These are phyloP conservation scores for Amanita rimosa DNA, from an alignment of 768 basidiomycete species.

Conservation along the genomic window DNA sequence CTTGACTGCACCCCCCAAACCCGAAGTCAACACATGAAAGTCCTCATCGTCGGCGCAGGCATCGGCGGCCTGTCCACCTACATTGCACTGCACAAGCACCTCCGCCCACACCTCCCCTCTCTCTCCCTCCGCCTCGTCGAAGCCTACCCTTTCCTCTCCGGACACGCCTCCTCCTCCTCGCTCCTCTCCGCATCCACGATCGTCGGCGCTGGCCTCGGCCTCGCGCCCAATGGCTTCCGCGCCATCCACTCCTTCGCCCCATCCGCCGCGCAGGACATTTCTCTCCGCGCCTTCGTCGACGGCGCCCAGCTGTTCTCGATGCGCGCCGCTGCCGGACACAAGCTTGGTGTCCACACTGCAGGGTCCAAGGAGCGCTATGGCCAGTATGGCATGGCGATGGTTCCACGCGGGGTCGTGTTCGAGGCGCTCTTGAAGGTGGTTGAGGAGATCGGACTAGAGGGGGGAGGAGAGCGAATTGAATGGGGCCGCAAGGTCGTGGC, in stretches of 20 bases:
- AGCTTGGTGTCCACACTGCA: not conserved
- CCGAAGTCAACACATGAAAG: not conserved
- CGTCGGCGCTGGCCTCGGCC: slow-evolving; percentile 2
- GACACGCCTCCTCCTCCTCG: not conserved
- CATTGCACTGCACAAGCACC: slow-evolving; percentile 1
- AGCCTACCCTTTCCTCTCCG: not conserved
- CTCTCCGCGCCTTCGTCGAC: not conserved
- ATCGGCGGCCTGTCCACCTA: slow-evolving; percentile 6
- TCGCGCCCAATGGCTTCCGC: slow-evolving; percentile 2
- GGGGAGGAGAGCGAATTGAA: not conserved
- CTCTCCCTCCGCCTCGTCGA: slow-evolving; percentile 3
- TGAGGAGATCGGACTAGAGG: not conserved
- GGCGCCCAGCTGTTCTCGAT: not conserved
- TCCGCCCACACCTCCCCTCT: not conserved
- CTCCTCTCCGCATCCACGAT: not conserved
- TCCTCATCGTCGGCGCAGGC: slow-evolving; percentile 5
- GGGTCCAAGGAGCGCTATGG: not conserved
- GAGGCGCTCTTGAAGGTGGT: not conserved
- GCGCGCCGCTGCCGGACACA: not conserved
- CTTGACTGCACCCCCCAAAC: not conserved
- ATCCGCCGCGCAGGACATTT: not conserved
- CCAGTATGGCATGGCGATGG: slow-evolving; percentile 2
- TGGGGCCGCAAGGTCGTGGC: slow-evolving; percentile 2
- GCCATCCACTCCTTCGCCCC: slow-evolving; percentile 2
- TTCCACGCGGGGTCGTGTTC: slow-evolving; percentile 3